Conservation (phyloP, 331 rosid species). For the Malus hybrid region DNA sequence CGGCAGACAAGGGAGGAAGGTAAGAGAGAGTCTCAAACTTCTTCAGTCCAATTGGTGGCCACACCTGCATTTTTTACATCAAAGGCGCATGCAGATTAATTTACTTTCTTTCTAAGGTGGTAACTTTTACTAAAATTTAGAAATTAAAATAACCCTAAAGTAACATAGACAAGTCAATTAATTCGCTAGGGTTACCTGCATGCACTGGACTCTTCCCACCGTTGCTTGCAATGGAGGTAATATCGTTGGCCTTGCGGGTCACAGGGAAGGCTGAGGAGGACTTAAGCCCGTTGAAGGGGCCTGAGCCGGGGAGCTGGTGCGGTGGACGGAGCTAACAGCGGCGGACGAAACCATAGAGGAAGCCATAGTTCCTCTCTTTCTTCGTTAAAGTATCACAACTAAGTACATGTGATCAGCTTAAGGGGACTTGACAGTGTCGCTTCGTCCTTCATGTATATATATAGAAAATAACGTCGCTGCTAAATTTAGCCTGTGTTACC, state of each 20-base stretch:
- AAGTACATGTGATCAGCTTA: not conserved
- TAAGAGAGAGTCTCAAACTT: slow-evolving; percentile 85
- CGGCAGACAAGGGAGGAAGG: slow-evolving; percentile 17
- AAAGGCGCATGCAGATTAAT: not conserved
- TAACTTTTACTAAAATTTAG: not conserved
- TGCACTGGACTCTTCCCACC: slow-evolving; percentile 64
- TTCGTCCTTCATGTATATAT: not conserved
- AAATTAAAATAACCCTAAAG: not conserved
- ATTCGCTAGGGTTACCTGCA: slow-evolving; percentile 29
- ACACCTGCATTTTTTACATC: slow-evolving; percentile 40
- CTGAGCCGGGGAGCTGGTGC: slow-evolving; percentile 36
- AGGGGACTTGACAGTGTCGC: not conserved
- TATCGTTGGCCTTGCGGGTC: slow-evolving; percentile 60
- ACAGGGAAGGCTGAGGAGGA: slow-evolving; percentile 46
- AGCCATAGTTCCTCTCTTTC: slow-evolving; percentile 33
- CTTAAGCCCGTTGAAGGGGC: slow-evolving; percentile 70
- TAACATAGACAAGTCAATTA: not conserved
- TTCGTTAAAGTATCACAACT: not conserved
- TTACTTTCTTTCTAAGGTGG: not conserved
- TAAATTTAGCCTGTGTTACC: not conserved
- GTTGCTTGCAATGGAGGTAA: slow-evolving; percentile 57
- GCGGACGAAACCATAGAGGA: slow-evolving; percentile 53
- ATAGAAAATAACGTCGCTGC: not conserved
- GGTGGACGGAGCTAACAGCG: slow-evolving; percentile 38
- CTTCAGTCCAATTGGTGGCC: slow-evolving; percentile 63